Base-by-base conservation (phyloP, 2,329 filamentous ascomycete genomes). In the Cryoendolithus antarcticus region DNA sequence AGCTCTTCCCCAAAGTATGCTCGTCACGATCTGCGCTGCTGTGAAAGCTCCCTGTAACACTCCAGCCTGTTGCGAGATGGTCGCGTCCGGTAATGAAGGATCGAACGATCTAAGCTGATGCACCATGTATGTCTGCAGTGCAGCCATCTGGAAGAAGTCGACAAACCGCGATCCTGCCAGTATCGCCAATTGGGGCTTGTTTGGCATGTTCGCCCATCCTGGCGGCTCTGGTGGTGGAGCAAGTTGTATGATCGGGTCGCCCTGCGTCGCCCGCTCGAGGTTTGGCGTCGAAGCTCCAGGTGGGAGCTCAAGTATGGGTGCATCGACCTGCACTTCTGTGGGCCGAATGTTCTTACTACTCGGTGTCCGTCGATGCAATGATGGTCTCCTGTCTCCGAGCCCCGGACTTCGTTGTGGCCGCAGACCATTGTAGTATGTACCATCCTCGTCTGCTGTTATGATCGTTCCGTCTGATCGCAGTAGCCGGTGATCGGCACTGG, bases 71-170 rank as follows among this genome's bases (percentile, higher is more conserved):
- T 63, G 60, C 19, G 62, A 60, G 31, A 65, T 62, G 34, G 64
- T 58, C 15, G 66, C 56, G 40, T 73, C 67, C 10, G 69, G 64
- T 9, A 72, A 56, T 8, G 50, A 45, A 7, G 53, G 51, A 37
- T 64, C 56, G 46, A 64, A 64, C 39, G 58, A 61, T 46, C 60
- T 59, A 12, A 65, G 52, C 47, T 64, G 61, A 38, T 63, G 59
- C 30, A 63, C 58, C 61, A 64, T 64, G 52, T 60, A 62, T n/a
- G 61, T 62, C 47, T 64, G 61, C 10, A 64, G 47, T 4, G 61
- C 60, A 5, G 61, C 61, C 61, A 62, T 62, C 45, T 64, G 61
- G 49, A 62, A 64, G 48, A 64, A 64, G 45, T 65, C 62, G 51
- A 63, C 62, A 44, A 65, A 60, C 30, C 62, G 62, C 10, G 60